Conservation (phyloP, 805 yeast species). For the Sugiyamaella americana region DNA sequence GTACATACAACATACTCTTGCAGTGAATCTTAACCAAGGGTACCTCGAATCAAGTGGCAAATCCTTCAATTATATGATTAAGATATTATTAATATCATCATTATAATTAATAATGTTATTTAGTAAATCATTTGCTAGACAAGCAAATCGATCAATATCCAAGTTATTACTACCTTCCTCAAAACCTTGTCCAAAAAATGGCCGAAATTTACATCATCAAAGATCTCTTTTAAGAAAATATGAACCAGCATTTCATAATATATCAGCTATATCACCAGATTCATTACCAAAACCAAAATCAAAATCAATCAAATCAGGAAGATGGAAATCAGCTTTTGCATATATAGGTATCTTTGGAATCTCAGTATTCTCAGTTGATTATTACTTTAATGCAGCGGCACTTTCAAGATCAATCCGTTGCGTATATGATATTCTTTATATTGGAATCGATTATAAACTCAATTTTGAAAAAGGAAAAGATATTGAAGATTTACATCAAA, state of each 20-base stretch:
- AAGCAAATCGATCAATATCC: too few relatives aligned
- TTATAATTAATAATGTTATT: too few relatives aligned
- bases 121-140: too few relatives aligned
- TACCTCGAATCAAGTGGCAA: too few relatives aligned
- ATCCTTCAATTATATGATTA: too few relatives aligned
- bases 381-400: constrained; percentile 42
- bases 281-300: constrained; percentile 16
- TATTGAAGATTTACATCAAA: constrained; percentile 53
- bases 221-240: too few relatives aligned
- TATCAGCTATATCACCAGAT: constrained; percentile 13
- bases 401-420: constrained; percentile 49
- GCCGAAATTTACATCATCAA: too few relatives aligned
- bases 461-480: constrained; percentile 42
- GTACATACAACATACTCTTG: too few relatives aligned
- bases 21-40: too few relatives aligned
- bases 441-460: constrained; percentile 58
- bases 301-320: constrained; percentile 1
- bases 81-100: too few relatives aligned
- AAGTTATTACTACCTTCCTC: too few relatives aligned
- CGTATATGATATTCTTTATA: constrained; percentile 39
- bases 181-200: too few relatives aligned
- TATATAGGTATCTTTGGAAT: constrained; percentile 17
- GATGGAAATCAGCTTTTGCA: constrained; percentile 13
- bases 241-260: constrained; percentile 10
- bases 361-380: constrained; percentile 34